These are phyloP conservation scores for Diplogelasinospora grovesii DNA, from an alignment of 495 filamentous ascomycete genomes.

Conservation along the genomic window DNA sequence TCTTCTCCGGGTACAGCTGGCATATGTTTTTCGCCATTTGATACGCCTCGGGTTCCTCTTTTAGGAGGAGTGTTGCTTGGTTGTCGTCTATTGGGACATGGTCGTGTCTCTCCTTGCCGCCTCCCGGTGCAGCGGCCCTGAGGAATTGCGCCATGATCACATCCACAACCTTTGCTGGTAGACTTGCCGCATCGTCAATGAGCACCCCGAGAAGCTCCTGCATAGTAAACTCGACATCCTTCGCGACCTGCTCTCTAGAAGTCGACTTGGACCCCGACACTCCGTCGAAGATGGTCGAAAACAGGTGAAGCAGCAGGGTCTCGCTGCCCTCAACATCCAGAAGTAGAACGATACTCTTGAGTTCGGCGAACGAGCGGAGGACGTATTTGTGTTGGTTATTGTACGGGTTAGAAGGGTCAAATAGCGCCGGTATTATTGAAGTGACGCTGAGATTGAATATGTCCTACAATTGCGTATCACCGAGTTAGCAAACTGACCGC, in stretches of 20 bases:
- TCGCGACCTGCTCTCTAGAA: constrained; percentile 71
- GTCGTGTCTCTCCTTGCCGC: constrained; percentile 47
- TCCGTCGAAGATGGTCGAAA: constrained; percentile 85
- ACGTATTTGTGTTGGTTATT: constrained; percentile 89
- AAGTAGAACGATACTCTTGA: constrained; percentile 90
- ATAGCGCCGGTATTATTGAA: constrained; percentile 74
- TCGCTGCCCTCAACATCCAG: constrained; percentile 82
- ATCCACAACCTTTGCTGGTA: constrained; percentile 82
- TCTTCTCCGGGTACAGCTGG: constrained; percentile 82
- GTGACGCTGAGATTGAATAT: constrained; percentile 86
- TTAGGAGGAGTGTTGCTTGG: constrained; percentile 71
- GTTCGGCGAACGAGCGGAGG: constrained; percentile 77
- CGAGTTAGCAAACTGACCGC: constrained; percentile 10
- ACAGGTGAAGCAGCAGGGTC: constrained; percentile 68
- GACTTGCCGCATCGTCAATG: constrained; percentile 75
- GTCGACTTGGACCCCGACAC: constrained; percentile 70
- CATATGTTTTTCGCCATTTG: constrained; percentile 94
- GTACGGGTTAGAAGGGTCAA: constrained; percentile 83
- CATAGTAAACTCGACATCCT: constrained; percentile 91
- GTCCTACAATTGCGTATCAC: constrained; percentile 51
- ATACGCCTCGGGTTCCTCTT: constrained; percentile 85
- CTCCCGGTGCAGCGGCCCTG: constrained; percentile 64
- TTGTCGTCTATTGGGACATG: constrained; percentile 31
- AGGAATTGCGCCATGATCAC: constrained; percentile 93
- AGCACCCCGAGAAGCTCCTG: constrained; percentile 74